phyloP scores from a whole-genome alignment of 2,329 filamentous ascomycete genomes.

The Clarireedia sp. region DNA sequence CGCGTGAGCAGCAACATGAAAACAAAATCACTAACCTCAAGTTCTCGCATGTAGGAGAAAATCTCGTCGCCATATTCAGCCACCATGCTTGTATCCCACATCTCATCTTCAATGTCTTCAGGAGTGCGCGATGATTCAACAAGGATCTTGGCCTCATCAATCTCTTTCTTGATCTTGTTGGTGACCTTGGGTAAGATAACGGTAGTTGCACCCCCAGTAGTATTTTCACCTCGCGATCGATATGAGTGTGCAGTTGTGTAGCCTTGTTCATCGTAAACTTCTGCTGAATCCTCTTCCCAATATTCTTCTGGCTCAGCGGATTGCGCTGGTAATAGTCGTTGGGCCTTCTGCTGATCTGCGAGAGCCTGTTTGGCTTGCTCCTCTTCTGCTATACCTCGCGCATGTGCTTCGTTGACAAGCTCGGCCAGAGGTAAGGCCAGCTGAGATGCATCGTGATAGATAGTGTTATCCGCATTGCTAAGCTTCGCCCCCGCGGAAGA shows the following conservation, averaged over 20 bases:
- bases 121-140: slow-evolving; percentile 35
- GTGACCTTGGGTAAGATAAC: slow-evolving; percentile 68
- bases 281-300: slow-evolving; percentile 68
- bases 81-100: slow-evolving; percentile 95
- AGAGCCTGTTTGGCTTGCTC: slow-evolving; percentile 5
- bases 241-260: slow-evolving; percentile 72
- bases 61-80: slow-evolving; percentile 95
- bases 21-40: slow-evolving; percentile 56
- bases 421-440: not conserved
- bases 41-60: slow-evolving; percentile 80
- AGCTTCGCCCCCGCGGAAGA: not conserved
- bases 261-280: slow-evolving; percentile 55
- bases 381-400: slow-evolving; percentile 3
- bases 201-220: slow-evolving; percentile 53
- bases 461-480: not conserved
- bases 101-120: slow-evolving; percentile 81
- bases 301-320: slow-evolving; percentile 57
- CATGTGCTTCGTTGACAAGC: slow-evolving; percentile 10
- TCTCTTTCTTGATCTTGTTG: slow-evolving; percentile 60
- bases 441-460: slow-evolving; percentile 1
- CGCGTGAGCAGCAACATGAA: not conserved
- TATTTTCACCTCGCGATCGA: slow-evolving; percentile 67
- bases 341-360: not conserved
- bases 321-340: slow-evolving; percentile 16
- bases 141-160: slow-evolving; percentile 47